Base-by-base conservation (phyloP, 176 grass and related monocot genomes). In the Lolium multiflorum region DNA sequence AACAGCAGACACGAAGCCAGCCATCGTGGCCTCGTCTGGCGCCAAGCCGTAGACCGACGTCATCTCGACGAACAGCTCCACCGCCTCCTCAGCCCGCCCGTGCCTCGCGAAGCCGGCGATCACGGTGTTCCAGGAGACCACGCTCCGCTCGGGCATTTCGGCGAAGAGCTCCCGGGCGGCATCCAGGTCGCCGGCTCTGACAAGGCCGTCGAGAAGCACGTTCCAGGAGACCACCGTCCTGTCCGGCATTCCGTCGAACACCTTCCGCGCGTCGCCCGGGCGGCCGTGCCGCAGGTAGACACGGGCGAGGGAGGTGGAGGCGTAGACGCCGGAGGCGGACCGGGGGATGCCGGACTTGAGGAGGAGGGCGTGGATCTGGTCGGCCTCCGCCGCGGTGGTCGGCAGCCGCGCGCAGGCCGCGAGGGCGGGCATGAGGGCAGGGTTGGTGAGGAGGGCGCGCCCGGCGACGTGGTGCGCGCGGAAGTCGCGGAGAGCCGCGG, bases 331-430 rank as follows among this genome's bases (percentile, higher is more conserved):
- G 24, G 87, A 83, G 59, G 25, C 47, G 10, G 84, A 28, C 5
- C 35, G 5, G 3, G 74, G 54, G 51, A 52, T 55, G 9, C 85
- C 81, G 50, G 67, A 92, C 84, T 89, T 89, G 69, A 89, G 21
- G 80, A 89, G 80, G 43, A 92, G 81, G 22, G 81, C 81, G 84
- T 92, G 91, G 62, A 92, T 77, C 78, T 89, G 87, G 81, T 92
- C 76, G 31, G 81, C 69, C 76, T 84, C 84, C 43, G 81, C 69
- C 17, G 38, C 51, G 4, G 67, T 69, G 15, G 83, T 50, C 54
- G 50, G 89, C 75, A 87, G 76, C 17, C 70, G 91, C 15, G 91
- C 80, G 87, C 87, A 89, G 77, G 80, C 74, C 11, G 55, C 84
- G 69, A 92, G 91, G 39, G 84, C 84, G 17, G 84, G 80, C 14